Evolutionary conservation across 129 eudicot species (phyloP).

Genomic region (Chrysanthemum seticuspe): DNA sequence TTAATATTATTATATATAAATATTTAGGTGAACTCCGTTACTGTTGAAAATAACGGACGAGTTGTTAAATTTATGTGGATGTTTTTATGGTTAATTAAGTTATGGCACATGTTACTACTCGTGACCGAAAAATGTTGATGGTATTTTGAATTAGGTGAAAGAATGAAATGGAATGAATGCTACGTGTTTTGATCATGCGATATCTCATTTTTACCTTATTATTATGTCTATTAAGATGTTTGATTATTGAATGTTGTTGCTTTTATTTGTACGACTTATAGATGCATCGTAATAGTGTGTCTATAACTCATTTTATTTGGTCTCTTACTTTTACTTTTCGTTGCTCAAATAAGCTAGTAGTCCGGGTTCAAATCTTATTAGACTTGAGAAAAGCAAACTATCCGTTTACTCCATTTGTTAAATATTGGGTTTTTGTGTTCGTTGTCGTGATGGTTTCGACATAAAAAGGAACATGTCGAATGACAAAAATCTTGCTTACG

Average conservation of each 20-base stretch:
- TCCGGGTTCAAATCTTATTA: too few species aligned
- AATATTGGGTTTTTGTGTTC: too few species aligned
- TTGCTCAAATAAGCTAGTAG: too few species aligned
- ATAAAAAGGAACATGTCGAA: neutral
- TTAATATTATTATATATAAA: slow-evolving; percentile 25
- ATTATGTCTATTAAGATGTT: neutral
- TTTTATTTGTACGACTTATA: slow-evolving; percentile 8
- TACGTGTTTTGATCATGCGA: slow-evolving; percentile 37
- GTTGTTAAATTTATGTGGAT: slow-evolving; percentile 22
- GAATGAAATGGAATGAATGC: slow-evolving; percentile 52
- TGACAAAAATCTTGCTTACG: neutral
- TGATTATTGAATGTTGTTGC: slow-evolving; percentile 9
- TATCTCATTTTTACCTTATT: slow-evolving; percentile 33
- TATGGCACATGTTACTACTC: slow-evolving; percentile 30
- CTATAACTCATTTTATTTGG: neutral
- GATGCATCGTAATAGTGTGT: neutral
- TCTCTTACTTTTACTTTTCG: neutral
- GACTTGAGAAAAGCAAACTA: too few species aligned
- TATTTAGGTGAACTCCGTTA: slow-evolving; percentile 46
- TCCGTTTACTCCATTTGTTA: too few species aligned
- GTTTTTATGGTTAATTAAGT: slow-evolving; percentile 17
- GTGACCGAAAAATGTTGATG: slow-evolving; percentile 36
- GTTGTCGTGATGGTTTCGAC: neutral
- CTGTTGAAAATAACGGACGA: slow-evolving; percentile 41
- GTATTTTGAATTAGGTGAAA: slow-evolving; percentile 48